phyloP scores from a whole-genome alignment of 169 alveolate species.

The Eimeria necatrix region DNA sequence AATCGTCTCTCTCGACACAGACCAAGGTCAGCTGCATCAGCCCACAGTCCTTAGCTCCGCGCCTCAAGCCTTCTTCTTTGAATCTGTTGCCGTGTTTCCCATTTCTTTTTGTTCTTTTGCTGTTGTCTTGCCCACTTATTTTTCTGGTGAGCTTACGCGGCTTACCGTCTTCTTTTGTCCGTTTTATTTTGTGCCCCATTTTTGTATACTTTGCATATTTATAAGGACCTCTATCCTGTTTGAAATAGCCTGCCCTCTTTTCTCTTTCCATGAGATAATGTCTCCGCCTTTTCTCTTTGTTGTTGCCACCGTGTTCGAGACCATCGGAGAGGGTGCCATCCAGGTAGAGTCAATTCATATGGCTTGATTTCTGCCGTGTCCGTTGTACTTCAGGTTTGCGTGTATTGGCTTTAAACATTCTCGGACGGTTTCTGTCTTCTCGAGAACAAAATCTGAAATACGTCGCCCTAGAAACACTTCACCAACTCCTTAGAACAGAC shows the following conservation, averaged over 20 bases:
- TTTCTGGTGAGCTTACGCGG: not conserved
- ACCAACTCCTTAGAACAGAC: slow-evolving; percentile 94
- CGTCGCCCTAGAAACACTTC: slow-evolving; percentile 93
- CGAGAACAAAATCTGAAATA: slow-evolving; percentile 95
- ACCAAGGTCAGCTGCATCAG: slow-evolving; percentile 78
- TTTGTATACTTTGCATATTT: not conserved
- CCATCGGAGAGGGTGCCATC: too few species aligned
- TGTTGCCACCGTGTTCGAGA: too few species aligned
- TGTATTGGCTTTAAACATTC: slow-evolving; percentile 96
- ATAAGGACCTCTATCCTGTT: not conserved
- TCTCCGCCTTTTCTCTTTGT: not conserved
- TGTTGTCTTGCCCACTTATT: not conserved
- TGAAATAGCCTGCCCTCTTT: not conserved
- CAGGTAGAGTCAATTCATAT: too few species aligned
- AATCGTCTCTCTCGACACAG: slow-evolving; percentile 94
- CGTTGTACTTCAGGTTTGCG: slow-evolving; percentile 86
- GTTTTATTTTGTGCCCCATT: not conserved
- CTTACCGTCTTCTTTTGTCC: not conserved
- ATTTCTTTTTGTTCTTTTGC: too few species aligned
- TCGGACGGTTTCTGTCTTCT: slow-evolving; percentile 96
- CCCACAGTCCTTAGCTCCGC: not conserved
- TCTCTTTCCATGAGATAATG: not conserved
- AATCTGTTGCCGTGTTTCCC: too few species aligned
- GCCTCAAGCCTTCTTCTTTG: too few species aligned
- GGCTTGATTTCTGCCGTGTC: too few species aligned